Conservation (phyloP, 2,329 filamentous ascomycete species). For the Xylariaceae sp. region DNA sequence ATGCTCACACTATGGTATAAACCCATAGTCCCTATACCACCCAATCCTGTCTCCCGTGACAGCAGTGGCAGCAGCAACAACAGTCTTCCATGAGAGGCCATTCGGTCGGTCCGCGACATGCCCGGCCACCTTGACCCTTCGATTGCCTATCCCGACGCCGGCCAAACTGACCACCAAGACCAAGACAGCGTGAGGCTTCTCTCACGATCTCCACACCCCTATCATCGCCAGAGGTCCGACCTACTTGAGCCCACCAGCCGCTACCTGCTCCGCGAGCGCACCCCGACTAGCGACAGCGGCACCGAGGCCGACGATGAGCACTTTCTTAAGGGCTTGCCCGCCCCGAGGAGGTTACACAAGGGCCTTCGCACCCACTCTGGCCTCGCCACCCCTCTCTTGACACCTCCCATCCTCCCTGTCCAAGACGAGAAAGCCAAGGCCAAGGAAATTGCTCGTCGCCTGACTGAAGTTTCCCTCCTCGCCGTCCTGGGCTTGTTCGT, state of each 20-base stretch:
- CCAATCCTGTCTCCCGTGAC: slow-evolving; percentile 20
- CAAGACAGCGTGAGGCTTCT: slow-evolving; percentile 43
- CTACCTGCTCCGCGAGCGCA: slow-evolving; percentile 48
- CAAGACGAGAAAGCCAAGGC: slow-evolving; percentile 43
- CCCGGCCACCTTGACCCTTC: slow-evolving; percentile 39
- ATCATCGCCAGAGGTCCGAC: slow-evolving; percentile 57
- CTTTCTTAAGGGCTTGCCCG: slow-evolving; percentile 78
- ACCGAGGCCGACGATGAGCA: slow-evolving; percentile 95
- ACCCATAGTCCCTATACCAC: too few species aligned
- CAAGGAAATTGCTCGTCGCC: slow-evolving; percentile 50
- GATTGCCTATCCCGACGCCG: slow-evolving; percentile 30
- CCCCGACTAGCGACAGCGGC: slow-evolving; percentile 77
- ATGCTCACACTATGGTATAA: too few species aligned
- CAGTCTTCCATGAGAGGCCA: slow-evolving; percentile 21
- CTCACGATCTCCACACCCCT: slow-evolving; percentile 64
- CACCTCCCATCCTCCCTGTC: slow-evolving; percentile 50
- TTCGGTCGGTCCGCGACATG: slow-evolving; percentile 38
- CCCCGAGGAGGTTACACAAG: slow-evolving; percentile 74
- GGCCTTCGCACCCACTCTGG: slow-evolving; percentile 64
- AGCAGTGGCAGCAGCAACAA: slow-evolving; percentile 15
- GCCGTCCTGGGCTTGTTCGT: slow-evolving; percentile 47
- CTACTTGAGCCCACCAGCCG: slow-evolving; percentile 49
- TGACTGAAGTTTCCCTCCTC: slow-evolving; percentile 50
- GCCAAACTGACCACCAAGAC: slow-evolving; percentile 30
- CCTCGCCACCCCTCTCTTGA: slow-evolving; percentile 50